These are phyloP conservation scores for Lactifluus rugatus DNA, from an alignment of 768 basidiomycete genomes.

Conservation along the genomic window DNA sequence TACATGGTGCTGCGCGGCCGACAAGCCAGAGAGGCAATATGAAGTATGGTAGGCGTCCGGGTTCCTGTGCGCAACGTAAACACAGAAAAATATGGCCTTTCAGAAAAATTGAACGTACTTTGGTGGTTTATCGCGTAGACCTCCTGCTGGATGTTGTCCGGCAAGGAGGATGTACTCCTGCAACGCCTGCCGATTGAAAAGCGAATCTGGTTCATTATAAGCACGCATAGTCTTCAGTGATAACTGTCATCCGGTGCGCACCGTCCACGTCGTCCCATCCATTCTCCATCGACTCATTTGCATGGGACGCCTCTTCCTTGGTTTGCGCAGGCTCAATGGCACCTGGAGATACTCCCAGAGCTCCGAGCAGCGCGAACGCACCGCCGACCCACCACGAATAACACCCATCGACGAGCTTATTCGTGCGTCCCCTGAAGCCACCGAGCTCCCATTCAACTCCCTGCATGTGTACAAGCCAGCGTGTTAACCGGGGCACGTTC, in stretches of 20 bases:
- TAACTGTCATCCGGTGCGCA: slow-evolving; percentile 23
- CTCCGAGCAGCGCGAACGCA: slow-evolving; percentile 67
- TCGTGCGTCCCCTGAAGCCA: slow-evolving; percentile 88
- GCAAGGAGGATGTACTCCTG: slow-evolving; percentile 84
- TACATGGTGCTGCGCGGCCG: slow-evolving; percentile 77
- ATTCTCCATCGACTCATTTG: slow-evolving; percentile 25
- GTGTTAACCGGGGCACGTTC: slow-evolving; percentile 48
- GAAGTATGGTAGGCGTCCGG: slow-evolving; percentile 94
- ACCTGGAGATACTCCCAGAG: slow-evolving; percentile 33
- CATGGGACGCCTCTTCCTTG: slow-evolving; percentile 35
- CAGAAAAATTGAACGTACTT: slow-evolving; percentile 44
- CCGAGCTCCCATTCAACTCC: slow-evolving; percentile 75
- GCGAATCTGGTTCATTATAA: slow-evolving; percentile 28
- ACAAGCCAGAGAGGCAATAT: slow-evolving; percentile 86
- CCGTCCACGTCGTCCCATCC: slow-evolving; percentile 71
- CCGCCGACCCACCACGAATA: slow-evolving; percentile 99
- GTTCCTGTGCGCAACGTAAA: slow-evolving; percentile 35
- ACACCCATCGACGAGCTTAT: slow-evolving; percentile 98
- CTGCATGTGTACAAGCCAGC: slow-evolving; percentile 86
- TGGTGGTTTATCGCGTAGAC: slow-evolving; percentile 90
- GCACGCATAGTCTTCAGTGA: neutral
- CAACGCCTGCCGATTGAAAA: slow-evolving; percentile 57
- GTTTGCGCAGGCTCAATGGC: slow-evolving; percentile 22
- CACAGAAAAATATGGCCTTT: neutral
- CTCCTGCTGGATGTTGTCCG: slow-evolving; percentile 78